These are phyloP conservation scores for Auriscalpium orientale DNA, from an alignment of 768 basidiomycete genomes.

Conservation along the genomic window DNA sequence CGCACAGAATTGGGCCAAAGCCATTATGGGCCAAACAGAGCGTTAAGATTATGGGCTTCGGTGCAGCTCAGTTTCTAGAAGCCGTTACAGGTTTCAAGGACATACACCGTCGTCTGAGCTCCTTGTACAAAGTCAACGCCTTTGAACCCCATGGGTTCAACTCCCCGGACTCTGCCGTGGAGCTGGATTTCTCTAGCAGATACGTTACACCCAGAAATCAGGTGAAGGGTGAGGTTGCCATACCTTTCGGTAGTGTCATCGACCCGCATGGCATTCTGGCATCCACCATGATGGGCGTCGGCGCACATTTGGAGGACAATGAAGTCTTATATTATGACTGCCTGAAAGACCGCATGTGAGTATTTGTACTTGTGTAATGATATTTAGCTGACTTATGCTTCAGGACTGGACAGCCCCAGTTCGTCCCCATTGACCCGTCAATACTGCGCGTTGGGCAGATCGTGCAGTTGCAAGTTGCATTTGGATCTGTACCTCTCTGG, in stretches of 20 bases:
- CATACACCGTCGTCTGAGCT: background rate
- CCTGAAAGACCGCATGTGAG: background rate
- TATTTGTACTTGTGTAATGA: background rate
- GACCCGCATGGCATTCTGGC: background rate
- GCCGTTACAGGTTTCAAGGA: background rate
- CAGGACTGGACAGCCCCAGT: background rate
- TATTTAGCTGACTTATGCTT: background rate
- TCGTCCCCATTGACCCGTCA: background rate
- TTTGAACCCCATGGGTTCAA: background rate
- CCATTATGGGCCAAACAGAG: background rate
- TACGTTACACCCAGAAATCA: background rate
- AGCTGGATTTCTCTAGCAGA: background rate
- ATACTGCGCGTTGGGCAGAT: background rate
- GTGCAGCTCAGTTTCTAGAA: background rate
- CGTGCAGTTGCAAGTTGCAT: background rate
- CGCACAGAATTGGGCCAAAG: background rate
- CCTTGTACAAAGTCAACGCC: background rate
- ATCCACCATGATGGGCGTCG: background rate
- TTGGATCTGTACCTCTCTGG: background rate
- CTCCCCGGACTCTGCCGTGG: background rate
- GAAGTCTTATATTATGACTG: background rate
- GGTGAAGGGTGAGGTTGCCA: background rate
- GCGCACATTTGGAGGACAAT: background rate
- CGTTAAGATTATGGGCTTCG: background rate
- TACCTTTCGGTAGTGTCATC: background rate